Evolutionary conservation across 2,329 filamentous ascomycete species (phyloP).

Genomic region (Fusarium chaquense): DNA sequence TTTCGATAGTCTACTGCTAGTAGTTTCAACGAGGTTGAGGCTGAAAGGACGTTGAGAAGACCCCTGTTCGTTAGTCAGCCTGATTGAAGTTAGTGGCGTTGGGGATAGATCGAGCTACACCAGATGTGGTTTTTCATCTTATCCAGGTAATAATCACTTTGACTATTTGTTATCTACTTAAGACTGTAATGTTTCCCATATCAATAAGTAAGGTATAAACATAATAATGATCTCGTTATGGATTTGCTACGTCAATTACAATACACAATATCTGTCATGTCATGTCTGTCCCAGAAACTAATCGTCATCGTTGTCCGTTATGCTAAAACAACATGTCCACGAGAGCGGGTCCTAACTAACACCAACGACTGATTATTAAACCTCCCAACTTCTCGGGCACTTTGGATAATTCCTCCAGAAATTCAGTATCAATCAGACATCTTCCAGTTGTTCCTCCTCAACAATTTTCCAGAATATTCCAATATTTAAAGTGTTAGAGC

Average conservation of each 20-base stretch:
- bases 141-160: background rate
- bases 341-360: slow-evolving; percentile 14
- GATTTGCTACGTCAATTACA: background rate
- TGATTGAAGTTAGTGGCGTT: slow-evolving; percentile 8
- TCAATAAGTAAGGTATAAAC: background rate
- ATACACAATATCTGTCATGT: background rate
- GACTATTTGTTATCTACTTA: background rate
- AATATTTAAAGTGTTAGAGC: slow-evolving; percentile 1
- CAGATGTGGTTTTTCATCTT: slow-evolving; percentile 7
- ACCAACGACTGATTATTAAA: slow-evolving; percentile 35
- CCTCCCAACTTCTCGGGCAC: slow-evolving; percentile 4
- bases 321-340: slow-evolving; percentile 33
- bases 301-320: slow-evolving; percentile 14
- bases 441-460: slow-evolving; percentile 13
- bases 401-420: slow-evolving; percentile 33
- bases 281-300: background rate
- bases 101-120: slow-evolving; percentile 10
- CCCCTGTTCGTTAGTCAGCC: slow-evolving; percentile 30
- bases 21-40: background rate
- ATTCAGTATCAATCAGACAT: background rate
- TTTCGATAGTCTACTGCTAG: background rate
- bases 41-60: slow-evolving; percentile 26
- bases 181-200: background rate
- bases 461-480: slow-evolving; percentile 6
- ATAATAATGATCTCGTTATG: background rate